A percentile compares a stretch with the other conserved stretches of the same genome.
phyloP scores from a whole-genome alignment of 805 yeast genomes.

The Candida krabiensis region DNA sequence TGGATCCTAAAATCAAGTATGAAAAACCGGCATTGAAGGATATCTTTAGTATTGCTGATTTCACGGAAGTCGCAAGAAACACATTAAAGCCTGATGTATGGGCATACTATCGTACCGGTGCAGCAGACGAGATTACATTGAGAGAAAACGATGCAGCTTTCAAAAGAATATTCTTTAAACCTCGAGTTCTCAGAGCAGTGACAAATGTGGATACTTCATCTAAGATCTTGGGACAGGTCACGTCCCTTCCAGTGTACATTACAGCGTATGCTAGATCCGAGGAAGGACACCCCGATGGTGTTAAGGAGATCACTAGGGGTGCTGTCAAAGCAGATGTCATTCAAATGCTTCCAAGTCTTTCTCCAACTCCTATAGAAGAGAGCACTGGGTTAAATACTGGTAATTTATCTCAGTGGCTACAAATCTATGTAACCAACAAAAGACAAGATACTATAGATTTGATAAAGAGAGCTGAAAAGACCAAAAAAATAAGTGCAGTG shows the following conservation, averaged over 20 bases:
- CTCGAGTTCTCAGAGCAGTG: slow-evolving; percentile 71
- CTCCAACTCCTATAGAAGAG: slow-evolving; percentile 80
- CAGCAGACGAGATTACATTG: slow-evolving; percentile 80
- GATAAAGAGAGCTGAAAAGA: slow-evolving; percentile 59
- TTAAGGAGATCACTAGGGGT: slow-evolving; percentile 66
- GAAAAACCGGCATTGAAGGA: slow-evolving; percentile 62
- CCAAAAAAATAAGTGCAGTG: slow-evolving; percentile 57
- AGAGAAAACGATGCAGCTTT: slow-evolving; percentile 83
- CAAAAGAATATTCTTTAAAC: slow-evolving; percentile 77
- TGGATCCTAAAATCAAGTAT: neutral
- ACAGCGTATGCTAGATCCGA: slow-evolving; percentile 84
- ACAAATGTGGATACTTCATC: slow-evolving; percentile 56
- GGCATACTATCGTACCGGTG: slow-evolving; percentile 83
- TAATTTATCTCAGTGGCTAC: slow-evolving; percentile 76
- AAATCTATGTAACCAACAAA: slow-evolving; percentile 73
- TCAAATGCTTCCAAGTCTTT: slow-evolving; percentile 69
- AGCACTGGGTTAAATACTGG: slow-evolving; percentile 63
- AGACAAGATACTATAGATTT: slow-evolving; percentile 55
- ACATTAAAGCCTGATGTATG: slow-evolving; percentile 69
- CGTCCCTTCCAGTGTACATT: slow-evolving; percentile 71
- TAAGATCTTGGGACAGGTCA: slow-evolving; percentile 60
- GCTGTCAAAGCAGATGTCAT: slow-evolving; percentile 41
- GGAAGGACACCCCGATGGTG: slow-evolving; percentile 84
- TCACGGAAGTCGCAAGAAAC: slow-evolving; percentile 73
- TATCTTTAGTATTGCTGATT: slow-evolving; percentile 71